Evolutionary conservation across 768 basidiomycete genomes (phyloP).

Genomic region (Botryobasidium botryosum): DNA sequence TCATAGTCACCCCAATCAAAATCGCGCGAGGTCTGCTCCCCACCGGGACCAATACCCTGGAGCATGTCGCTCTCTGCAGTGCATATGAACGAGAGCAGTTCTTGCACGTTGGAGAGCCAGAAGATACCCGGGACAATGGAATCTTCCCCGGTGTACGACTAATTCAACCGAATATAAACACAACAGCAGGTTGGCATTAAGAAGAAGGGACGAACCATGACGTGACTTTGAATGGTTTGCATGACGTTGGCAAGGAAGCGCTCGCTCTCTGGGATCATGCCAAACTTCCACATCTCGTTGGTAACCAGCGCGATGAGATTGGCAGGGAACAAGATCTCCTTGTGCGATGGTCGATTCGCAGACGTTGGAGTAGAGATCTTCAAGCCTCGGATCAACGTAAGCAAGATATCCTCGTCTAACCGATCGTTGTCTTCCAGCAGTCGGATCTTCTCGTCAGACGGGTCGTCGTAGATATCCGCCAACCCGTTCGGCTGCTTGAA

Average conservation of each 20-base stretch:
- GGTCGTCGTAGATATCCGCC: conserved; percentile 68
- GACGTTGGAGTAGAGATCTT: conserved; percentile 86
- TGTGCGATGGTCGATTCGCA: conserved; percentile 81
- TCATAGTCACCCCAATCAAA: conserved; percentile 98
- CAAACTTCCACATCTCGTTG: conserved; percentile 99
- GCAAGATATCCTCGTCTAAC: conserved; percentile 84
- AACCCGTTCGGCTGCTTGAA: conserved; percentile 45
- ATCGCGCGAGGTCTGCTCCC: conserved; percentile 76
- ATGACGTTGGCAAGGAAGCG: conserved; percentile 96
- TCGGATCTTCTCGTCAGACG: conserved; percentile 87
- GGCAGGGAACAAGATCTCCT: conserved; percentile 97
- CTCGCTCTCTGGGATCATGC: conserved; percentile 91
- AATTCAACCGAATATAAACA: conserved; percentile 10
- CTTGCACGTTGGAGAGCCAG: conserved; percentile 99
- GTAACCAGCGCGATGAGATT: conserved; percentile 94
- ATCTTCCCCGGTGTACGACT: conserved; percentile 89
- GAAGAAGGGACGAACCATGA: conserved; percentile 59
- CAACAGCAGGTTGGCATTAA: not conserved
- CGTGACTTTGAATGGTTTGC: conserved; percentile 93
- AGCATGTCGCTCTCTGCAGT: conserved; percentile 98
- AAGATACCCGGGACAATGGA: conserved; percentile 92
- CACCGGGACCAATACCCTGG: conserved; percentile 92
- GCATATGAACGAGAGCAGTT: conserved; percentile 97
- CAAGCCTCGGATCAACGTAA: conserved; percentile 75
- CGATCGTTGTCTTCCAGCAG: conserved; percentile 81